Percentiles rank a stretch among this genome's conserved stretches.
These are phyloP conservation scores for Sporothrix dimorphospora DNA, from an alignment of 2,329 filamentous ascomycete genomes.

Conservation along the genomic window DNA sequence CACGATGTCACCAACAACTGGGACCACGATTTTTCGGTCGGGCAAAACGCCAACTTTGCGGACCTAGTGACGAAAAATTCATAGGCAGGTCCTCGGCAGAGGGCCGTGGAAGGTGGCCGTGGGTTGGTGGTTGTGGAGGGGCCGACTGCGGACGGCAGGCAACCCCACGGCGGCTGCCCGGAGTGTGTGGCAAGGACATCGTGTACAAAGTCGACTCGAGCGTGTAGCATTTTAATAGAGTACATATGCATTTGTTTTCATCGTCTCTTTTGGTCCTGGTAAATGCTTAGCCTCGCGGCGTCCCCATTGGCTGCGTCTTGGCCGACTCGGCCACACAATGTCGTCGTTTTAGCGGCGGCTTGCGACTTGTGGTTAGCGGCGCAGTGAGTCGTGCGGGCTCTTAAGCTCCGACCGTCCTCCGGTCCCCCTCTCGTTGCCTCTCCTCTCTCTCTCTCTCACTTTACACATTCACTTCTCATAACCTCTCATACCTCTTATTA, in stretches of 20 bases:
- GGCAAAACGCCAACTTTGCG: constrained; percentile 35
- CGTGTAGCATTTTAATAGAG: constrained; percentile 13
- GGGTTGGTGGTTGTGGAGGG: no score
- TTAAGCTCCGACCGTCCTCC: not conserved
- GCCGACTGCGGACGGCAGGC: no score
- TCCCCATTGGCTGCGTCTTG: not conserved
- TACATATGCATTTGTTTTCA: constrained; percentile 4
- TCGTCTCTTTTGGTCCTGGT: not conserved
- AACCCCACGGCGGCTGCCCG: no score
- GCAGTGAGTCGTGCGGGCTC: not conserved
- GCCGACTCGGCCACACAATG: constrained; percentile 9
- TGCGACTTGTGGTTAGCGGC: constrained; percentile 1
- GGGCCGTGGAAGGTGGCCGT: not conserved
- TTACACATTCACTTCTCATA: not conserved
- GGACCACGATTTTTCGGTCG: constrained; percentile 37
- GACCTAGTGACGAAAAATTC: constrained; percentile 26
- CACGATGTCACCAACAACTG: constrained; percentile 39
- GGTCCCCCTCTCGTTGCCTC: not conserved
- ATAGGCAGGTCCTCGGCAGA: not conserved
- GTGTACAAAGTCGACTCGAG: not conserved
- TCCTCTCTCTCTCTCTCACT: not conserved
- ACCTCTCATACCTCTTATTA: not conserved
- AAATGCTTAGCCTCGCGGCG: not conserved
- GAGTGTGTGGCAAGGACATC: no score
- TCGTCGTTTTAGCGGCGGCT: constrained; percentile 22